Conservation (phyloP, 2,329 filamentous ascomycete species). For the Uncinocarpus reesii region DNA sequence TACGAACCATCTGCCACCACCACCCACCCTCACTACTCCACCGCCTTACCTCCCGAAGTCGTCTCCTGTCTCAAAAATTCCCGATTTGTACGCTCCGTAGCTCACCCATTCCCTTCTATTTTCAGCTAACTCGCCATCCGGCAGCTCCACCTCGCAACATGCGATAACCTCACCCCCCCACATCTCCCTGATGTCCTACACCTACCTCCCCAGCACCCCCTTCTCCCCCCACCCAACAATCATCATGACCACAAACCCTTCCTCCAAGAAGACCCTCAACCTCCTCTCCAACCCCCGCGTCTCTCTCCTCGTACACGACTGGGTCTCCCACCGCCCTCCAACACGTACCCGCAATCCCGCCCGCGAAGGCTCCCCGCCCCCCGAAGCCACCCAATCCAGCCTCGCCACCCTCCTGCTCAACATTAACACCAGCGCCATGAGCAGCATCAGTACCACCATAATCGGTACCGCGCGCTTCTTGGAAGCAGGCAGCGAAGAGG, state of each 20-base stretch:
- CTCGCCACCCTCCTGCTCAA: conserved; percentile 77
- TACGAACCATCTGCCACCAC: conserved; percentile 65
- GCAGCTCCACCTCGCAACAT: conserved; percentile 91
- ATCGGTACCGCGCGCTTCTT: conserved; percentile 75
- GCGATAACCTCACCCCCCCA: conserved; percentile 71
- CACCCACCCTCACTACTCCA: conserved; percentile 59
- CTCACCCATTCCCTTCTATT: conserved; percentile 14
- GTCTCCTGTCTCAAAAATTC: conserved; percentile 87
- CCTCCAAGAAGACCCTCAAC: conserved; percentile 62
- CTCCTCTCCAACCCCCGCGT: conserved; percentile 76
- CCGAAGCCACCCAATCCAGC: conserved; percentile 55
- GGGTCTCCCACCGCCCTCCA: conserved; percentile 85
- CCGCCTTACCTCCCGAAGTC: conserved; percentile 69
- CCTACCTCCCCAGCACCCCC: conserved; percentile 73
- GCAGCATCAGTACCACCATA: conserved; percentile 84
- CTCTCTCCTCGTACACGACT: conserved; percentile 93
- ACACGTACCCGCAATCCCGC: conserved; percentile 50
- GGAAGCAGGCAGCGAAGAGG: conserved; percentile 63
- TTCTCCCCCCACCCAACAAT: conserved; percentile 66
- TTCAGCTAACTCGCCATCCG: conserved; percentile 6
- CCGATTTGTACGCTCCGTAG: conserved; percentile 61
- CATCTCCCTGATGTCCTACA: conserved; percentile 98
- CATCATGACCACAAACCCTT: conserved; percentile 81
- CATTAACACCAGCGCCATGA: conserved; percentile 79
- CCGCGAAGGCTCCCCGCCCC: conserved; percentile 53